Percentiles rank a stretch among this genome's conserved stretches.
Conservation (phyloP, 495 filamentous ascomycete species). For the Aspergillus nanangensis region DNA sequence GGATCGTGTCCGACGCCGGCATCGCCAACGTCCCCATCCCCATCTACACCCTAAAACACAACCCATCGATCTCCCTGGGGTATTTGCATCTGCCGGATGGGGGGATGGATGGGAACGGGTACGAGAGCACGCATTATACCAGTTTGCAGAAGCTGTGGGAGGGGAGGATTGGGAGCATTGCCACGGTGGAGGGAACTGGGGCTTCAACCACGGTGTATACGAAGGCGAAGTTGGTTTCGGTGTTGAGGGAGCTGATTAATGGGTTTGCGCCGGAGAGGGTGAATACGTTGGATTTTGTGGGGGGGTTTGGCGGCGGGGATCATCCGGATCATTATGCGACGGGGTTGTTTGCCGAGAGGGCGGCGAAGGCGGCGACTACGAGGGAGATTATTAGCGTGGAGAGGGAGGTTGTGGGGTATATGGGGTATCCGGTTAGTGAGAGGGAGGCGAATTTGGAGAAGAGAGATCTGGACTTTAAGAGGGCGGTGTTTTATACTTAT, state of each 20-base stretch:
- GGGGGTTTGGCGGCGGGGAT: slow-evolving; percentile 9
- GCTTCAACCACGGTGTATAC: slow-evolving; percentile 14
- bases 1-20: slow-evolving; percentile 9
- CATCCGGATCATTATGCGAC: slow-evolving; percentile 16
- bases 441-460: slow-evolving; percentile 1
- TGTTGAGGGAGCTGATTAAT: slow-evolving; percentile 6
- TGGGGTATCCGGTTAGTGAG: slow-evolving; percentile 10
- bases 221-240: slow-evolving; percentile 4
- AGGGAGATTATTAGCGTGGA: slow-evolving; percentile 5
- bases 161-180: slow-evolving; percentile 4
- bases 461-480: slow-evolving; percentile 4
- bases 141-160: slow-evolving; percentile 15
- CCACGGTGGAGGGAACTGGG: slow-evolving; percentile 5
- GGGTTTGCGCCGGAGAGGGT: slow-evolving; percentile 9
- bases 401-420: slow-evolving; percentile 2
- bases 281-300: slow-evolving; percentile 10
- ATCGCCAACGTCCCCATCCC: slow-evolving; percentile 7
- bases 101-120: slow-evolving; percentile 9
- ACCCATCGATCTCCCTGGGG: slow-evolving; percentile 7
- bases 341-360: slow-evolving; percentile 6
- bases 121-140: slow-evolving; percentile 1
- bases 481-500: slow-evolving; percentile 6
- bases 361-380: neutral
- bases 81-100: slow-evolving; percentile 19
- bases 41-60: slow-evolving; percentile 4